phyloP scores from a whole-genome alignment of 2,329 filamentous ascomycete species.

The Colletotrichum karsti region DNA sequence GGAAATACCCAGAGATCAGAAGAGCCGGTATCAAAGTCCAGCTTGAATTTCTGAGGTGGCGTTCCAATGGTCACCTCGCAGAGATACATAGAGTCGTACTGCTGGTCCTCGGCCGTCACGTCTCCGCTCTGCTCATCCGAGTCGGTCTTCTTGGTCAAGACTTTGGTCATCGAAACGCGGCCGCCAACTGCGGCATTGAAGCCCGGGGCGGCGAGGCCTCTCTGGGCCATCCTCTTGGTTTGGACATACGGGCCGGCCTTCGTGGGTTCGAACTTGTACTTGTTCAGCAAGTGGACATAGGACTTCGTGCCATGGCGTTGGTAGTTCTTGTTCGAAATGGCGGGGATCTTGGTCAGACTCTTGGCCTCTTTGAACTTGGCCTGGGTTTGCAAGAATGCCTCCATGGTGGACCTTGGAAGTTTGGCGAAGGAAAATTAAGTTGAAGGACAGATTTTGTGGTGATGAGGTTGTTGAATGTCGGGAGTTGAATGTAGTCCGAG shows the following conservation, averaged over 20 bases:
- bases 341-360: constrained; percentile 11
- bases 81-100: constrained; percentile 60
- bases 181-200: constrained; percentile 18
- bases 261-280: constrained; percentile 26
- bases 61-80: constrained; percentile 50
- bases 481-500: background rate
- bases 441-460: background rate
- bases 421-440: background rate
- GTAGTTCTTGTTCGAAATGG: constrained; percentile 14
- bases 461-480: too few relatives aligned
- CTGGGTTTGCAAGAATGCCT: constrained; percentile 12
- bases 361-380: constrained; percentile 25
- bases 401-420: background rate
- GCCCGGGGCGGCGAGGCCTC: constrained; percentile 23
- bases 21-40: constrained; percentile 80
- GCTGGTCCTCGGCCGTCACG: constrained; percentile 44
- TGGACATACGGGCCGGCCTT: constrained; percentile 24
- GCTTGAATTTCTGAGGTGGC: constrained; percentile 66
- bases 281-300: constrained; percentile 24
- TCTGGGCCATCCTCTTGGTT: constrained; percentile 21
- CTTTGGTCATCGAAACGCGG: constrained; percentile 19
- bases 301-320: constrained; percentile 23
- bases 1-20: constrained; percentile 77
- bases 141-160: constrained; percentile 13
- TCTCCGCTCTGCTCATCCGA: constrained; percentile 14